These are phyloP conservation scores for Sarocladium oryzae DNA, from an alignment of 2,329 filamentous ascomycete genomes.

Conservation along the genomic window DNA sequence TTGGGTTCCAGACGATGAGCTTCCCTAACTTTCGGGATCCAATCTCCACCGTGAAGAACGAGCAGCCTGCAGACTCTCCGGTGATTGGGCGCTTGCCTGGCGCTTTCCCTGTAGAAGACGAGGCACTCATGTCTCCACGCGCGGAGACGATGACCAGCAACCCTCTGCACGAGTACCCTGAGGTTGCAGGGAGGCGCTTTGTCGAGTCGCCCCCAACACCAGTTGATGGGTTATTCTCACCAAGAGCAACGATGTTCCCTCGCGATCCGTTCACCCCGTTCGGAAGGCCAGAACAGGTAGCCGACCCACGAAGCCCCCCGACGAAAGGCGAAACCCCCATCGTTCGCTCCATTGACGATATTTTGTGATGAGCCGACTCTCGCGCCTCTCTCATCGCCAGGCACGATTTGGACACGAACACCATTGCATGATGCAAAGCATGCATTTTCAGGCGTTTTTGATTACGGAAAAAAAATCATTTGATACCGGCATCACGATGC, in stretches of 20 bases:
- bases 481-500: conserved; percentile 1
- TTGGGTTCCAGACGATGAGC: conserved; percentile 36
- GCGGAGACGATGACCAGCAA: conserved; percentile 67
- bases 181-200: conserved; percentile 39
- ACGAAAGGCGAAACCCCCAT: conserved; percentile 70
- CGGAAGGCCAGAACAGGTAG: conserved; percentile 42
- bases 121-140: conserved; percentile 63
- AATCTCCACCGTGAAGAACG: background rate
- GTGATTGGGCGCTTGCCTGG: conserved; percentile 16
- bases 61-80: background rate
- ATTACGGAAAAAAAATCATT: background rate
- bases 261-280: conserved; percentile 47
- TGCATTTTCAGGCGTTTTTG: conserved; percentile 12
- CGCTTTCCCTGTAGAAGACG: conserved; percentile 29
- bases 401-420: conserved; percentile 4
- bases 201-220: conserved; percentile 47
- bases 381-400: background rate
- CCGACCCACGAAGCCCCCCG: conserved; percentile 68
- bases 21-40: conserved; percentile 17
- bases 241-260: conserved; percentile 44
- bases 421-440: background rate
- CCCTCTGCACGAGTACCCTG: conserved; percentile 43
- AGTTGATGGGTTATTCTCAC: conserved; percentile 47
- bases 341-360: conserved; percentile 69
- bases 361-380: conserved; percentile 45